These are phyloP conservation scores for Ceratocystiopsis brevicomis DNA, from an alignment of 2,329 filamentous ascomycete genomes.

Conservation along the genomic window DNA sequence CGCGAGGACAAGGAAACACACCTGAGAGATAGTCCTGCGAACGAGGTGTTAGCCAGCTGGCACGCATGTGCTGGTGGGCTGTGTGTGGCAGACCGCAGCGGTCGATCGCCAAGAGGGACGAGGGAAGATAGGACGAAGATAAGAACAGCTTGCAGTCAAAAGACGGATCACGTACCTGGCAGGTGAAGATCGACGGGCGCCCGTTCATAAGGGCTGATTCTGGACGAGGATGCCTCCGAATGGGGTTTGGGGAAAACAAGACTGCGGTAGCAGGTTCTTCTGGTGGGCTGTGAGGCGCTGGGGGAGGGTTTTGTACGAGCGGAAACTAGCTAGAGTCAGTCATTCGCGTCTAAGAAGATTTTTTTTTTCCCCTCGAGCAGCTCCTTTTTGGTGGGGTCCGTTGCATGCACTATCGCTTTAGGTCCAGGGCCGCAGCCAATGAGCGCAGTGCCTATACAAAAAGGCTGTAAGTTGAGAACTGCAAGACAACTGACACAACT, in stretches of 20 bases:
- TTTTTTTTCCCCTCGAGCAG: neutral
- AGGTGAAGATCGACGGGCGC: slow-evolving; percentile 69
- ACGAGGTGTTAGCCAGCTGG: slow-evolving; percentile 1
- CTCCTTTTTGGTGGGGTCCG: too few species aligned
- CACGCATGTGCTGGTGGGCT: too few species aligned
- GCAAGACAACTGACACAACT: too few species aligned
- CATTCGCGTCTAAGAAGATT: neutral
- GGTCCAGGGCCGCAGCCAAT: too few species aligned
- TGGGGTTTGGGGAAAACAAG: slow-evolving; percentile 2
- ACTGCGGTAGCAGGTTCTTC: too few species aligned
- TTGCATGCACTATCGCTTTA: too few species aligned
- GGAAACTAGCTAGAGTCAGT: neutral
- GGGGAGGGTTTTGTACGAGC: neutral
- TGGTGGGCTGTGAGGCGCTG: too few species aligned
- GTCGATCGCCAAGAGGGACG: neutral
- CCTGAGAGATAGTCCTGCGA: slow-evolving; percentile 58
- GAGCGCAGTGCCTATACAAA: too few species aligned
- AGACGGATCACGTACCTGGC: slow-evolving; percentile 42
- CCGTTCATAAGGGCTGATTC: slow-evolving; percentile 65
- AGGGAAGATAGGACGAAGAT: neutral
- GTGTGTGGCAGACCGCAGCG: neutral
- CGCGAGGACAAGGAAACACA: slow-evolving; percentile 21
- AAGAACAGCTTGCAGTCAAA: neutral
- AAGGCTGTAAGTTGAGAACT: too few species aligned
- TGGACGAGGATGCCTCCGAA: slow-evolving; percentile 17